Conservation (phyloP, 169 alveolate species). For the Cryptosporidium baileyi region DNA sequence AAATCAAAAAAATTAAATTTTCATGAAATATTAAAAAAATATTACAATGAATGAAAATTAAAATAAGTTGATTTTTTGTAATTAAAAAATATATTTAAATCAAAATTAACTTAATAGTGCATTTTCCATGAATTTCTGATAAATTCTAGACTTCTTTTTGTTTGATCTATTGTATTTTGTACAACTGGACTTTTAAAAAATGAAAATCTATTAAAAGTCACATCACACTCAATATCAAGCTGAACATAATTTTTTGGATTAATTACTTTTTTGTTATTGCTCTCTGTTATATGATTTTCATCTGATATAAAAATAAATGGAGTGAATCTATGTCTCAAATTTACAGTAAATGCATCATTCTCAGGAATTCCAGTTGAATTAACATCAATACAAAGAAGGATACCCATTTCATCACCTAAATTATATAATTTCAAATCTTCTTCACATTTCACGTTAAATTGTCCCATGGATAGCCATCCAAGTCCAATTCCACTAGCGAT, state of each 20-base stretch:
- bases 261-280: not conserved
- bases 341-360: constrained; percentile 50
- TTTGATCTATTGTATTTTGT: constrained; percentile 49
- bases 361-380: constrained; percentile 67
- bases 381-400: constrained; percentile 33
- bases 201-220: constrained; percentile 45
- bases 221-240: constrained; percentile 62
- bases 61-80: not conserved
- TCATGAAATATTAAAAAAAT: not conserved
- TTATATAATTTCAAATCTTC: constrained; percentile 46
- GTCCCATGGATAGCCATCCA: constrained; percentile 31
- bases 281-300: not conserved
- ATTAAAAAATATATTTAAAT: not conserved
- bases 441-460: not conserved
- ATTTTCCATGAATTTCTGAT: constrained; percentile 46
- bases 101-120: constrained; percentile 17
- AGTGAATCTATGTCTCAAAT: constrained; percentile 50
- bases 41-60: not conserved
- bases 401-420: constrained; percentile 39
- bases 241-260: constrained; percentile 9
- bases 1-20: constrained; percentile 17
- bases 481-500: constrained; percentile 40
- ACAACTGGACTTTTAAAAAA: constrained; percentile 43
- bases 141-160: constrained; percentile 19
- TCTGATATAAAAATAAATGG: not conserved